These are phyloP conservation scores for Cairneyella variabilis DNA, from an alignment of 495 filamentous ascomycete genomes.

Conservation along the genomic window DNA sequence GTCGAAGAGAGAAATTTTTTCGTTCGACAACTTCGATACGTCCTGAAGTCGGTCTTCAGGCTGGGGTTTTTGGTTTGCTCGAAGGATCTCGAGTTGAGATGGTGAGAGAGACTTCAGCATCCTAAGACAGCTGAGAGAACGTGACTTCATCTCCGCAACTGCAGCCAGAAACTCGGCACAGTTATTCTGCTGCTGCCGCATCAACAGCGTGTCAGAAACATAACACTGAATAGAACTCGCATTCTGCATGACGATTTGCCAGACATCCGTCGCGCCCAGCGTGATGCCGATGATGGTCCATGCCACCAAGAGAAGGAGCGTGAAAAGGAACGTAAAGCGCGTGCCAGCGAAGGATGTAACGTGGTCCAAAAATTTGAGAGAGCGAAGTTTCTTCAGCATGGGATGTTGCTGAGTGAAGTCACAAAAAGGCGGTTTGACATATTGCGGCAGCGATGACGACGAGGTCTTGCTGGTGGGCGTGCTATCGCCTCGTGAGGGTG, in stretches of 20 bases:
- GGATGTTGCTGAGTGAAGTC: too few species aligned
- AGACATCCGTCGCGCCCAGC: not conserved
- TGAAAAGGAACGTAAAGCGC: not conserved
- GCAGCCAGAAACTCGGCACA: not conserved
- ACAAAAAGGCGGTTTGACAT: not conserved
- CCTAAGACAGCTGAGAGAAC: not conserved
- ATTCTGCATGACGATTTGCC: conserved; percentile 3
- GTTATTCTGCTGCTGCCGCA: not conserved
- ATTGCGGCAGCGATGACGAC: not conserved
- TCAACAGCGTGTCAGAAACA: not conserved
- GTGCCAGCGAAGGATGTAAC: not conserved
- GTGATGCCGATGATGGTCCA: not conserved
- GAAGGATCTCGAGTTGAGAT: not conserved
- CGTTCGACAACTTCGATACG: too few species aligned
- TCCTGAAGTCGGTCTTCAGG: too few species aligned
- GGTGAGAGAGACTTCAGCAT: not conserved
- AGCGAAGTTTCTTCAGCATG: not conserved
- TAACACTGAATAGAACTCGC: not conserved
- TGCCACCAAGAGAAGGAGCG: not conserved
- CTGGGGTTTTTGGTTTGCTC: not conserved
- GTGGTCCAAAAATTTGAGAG: not conserved
- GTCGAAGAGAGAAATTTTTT: not conserved
- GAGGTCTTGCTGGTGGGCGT: not conserved
- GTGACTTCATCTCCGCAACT: not conserved
- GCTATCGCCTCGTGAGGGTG: not conserved